Evolutionary conservation across 2,329 filamentous ascomycete species (phyloP).

Genomic region (Neofusicoccum umdonicola): DNA sequence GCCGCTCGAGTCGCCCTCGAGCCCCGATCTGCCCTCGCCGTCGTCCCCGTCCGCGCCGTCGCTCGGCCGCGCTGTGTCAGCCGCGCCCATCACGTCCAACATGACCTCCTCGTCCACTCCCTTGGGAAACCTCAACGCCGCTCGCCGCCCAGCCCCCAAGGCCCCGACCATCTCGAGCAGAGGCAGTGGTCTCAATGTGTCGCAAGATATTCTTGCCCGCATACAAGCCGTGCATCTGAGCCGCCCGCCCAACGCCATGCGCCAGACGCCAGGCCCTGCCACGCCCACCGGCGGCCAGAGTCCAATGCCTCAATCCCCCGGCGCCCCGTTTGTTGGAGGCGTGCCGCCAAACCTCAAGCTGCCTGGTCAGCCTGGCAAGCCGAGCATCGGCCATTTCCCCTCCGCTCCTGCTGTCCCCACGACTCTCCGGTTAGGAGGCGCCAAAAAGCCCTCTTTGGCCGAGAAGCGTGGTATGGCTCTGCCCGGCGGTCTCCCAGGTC

Average conservation of each 20-base stretch:
- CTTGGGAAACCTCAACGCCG: slow-evolving; percentile 71
- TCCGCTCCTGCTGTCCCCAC: slow-evolving; percentile 48
- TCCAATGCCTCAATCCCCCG: slow-evolving; percentile 23
- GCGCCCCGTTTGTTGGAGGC: slow-evolving; percentile 30
- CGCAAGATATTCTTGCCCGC: slow-evolving; percentile 64
- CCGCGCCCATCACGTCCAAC: slow-evolving; percentile 50
- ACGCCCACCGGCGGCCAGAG: slow-evolving; percentile 9
- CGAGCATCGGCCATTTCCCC: slow-evolving; percentile 41
- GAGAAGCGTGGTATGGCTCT: slow-evolving; percentile 67
- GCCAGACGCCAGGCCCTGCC: slow-evolving; percentile 21
- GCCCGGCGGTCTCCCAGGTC: slow-evolving; percentile 52
- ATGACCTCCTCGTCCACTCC: slow-evolving; percentile 86
- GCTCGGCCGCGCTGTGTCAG: slow-evolving; percentile 56
- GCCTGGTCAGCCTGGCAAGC: slow-evolving; percentile 36
- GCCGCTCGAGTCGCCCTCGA: slow-evolving; percentile 28
- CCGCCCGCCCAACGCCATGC: slow-evolving; percentile 34
- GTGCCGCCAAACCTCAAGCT: slow-evolving; percentile 46
- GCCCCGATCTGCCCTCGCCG: slow-evolving; percentile 22
- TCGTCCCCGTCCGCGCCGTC: slow-evolving; percentile 40
- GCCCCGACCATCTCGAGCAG: slow-evolving; percentile 45
- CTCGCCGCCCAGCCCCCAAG: slow-evolving; percentile 52
- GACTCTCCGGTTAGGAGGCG: slow-evolving; percentile 43
- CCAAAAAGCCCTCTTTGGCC: slow-evolving; percentile 60
- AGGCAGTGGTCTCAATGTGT: slow-evolving; percentile 51
- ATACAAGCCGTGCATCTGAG: slow-evolving; percentile 69